phyloP scores from a whole-genome alignment of 495 filamentous ascomycete genomes.

The Neurospora tetrasperma region DNA sequence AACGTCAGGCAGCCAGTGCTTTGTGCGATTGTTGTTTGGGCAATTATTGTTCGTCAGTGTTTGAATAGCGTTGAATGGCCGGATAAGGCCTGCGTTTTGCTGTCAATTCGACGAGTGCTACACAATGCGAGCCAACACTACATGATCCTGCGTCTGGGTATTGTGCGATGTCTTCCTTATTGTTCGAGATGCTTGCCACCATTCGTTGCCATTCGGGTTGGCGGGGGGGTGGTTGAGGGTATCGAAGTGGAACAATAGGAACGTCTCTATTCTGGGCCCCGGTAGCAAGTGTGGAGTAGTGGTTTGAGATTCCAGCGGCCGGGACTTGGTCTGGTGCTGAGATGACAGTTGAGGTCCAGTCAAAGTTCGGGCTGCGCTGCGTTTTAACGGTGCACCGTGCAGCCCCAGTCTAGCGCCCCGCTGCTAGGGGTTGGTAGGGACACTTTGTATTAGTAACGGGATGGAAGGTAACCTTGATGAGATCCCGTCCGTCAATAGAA shows the following conservation, averaged over 20 bases:
- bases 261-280: background rate
- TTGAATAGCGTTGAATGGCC: constrained; percentile 1
- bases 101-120: background rate
- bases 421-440: background rate
- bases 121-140: background rate
- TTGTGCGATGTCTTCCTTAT: background rate
- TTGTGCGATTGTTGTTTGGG: constrained; percentile 5
- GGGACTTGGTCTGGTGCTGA: background rate
- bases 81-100: background rate
- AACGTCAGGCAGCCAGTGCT: constrained; percentile 6
- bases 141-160: background rate
- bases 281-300: background rate
- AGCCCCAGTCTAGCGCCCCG: background rate
- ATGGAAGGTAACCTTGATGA: background rate
- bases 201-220: background rate
- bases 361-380: background rate
- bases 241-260: background rate
- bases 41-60: background rate
- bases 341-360: constrained; percentile 1
- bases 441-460: constrained; percentile 1
- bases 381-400: constrained; percentile 1
- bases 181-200: constrained; percentile 1
- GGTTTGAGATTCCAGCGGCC: background rate
- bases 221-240: background rate
- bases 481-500: background rate